Evolutionary conservation across 2,329 filamentous ascomycete genomes (phyloP).

Genomic region (Nemania abortiva): DNA sequence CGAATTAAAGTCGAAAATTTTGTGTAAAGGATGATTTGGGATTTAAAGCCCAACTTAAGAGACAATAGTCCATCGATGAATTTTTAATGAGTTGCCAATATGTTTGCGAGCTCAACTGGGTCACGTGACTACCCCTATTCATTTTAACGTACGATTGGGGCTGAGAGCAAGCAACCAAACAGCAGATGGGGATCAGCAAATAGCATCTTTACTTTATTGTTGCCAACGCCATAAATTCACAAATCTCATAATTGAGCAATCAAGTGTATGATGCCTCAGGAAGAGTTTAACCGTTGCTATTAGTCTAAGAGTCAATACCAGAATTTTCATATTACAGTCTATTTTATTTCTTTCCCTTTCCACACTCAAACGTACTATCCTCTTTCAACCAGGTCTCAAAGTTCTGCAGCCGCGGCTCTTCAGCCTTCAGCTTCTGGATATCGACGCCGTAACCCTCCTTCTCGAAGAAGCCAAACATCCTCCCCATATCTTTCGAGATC

Average conservation of each 20-base stretch:
- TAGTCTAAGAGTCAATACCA: neutral
- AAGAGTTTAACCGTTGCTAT: neutral
- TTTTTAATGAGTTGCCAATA: neutral
- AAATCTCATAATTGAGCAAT: too few relatives aligned
- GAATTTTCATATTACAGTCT: neutral
- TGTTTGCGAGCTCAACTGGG: neutral
- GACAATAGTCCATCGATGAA: too few relatives aligned
- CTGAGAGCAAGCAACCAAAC: neutral
- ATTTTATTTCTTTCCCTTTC: slow-evolving; percentile 15
- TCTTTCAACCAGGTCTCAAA: slow-evolving; percentile 56
- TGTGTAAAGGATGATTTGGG: too few relatives aligned
- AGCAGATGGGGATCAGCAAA: too few relatives aligned
- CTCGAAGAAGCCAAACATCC: slow-evolving; percentile 56
- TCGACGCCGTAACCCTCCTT: slow-evolving; percentile 56
- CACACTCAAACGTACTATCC: slow-evolving; percentile 49
- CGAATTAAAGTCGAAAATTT: too few relatives aligned
- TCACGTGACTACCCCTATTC: neutral
- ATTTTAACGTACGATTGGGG: neutral
- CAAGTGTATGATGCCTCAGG: neutral
- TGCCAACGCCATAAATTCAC: too few relatives aligned
- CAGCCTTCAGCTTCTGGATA: slow-evolving; percentile 48
- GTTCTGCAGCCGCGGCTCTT: slow-evolving; percentile 50
- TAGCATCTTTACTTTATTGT: too few relatives aligned
- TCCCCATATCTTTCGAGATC: slow-evolving; percentile 48
- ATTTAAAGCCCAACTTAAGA: too few relatives aligned